Base-by-base conservation (phyloP, 805 yeast genomes). In the Candida caryicola region DNA sequence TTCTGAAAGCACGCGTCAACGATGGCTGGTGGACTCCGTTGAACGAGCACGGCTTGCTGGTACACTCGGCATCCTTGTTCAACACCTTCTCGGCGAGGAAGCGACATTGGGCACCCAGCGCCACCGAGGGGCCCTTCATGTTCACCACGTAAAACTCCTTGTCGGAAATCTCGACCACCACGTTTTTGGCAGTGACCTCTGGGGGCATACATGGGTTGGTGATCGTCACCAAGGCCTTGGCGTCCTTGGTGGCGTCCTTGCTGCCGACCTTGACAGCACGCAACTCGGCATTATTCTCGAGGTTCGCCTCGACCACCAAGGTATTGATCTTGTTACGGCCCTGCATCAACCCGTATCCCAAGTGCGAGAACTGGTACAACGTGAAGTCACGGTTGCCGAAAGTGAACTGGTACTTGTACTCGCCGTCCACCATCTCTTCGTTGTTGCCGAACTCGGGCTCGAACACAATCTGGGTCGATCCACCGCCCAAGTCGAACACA, bases 1-100 rank as follows among this genome's bases (percentile, higher is more conserved):
- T 70, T 37, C 79, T 74, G 74, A 93, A 93, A 12, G 95, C 81
- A 45, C 74, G 77, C 31, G 79, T 79, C 53, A 93, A 71, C 3
- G 95, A 85, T 6, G 99, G 99, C 70, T 93, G 99, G 64, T 95
- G 95, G 35, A 89, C 85, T 57, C 99, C 99, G 58, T 91, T 88
- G 76, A 93, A 93, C 2, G 97, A 86, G 63, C 99, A 93, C 38
- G 99, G 95, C 41, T 79, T 76, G 23, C 71, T 57, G 1, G 69
- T 58, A 72, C 99, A 93, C 44, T 73, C 79, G 12, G 76, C 73
- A 29, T 89, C 96, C 67, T 91, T 91, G 67, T 86, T 82, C 57
- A 93, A 74, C 29, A 88, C 77, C 37, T 74, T 59, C 59, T 91
- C 98, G 19, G 97, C 88, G 30, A 93, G 60, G 56, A 69, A 76